Base-by-base conservation (phyloP, 768 basidiomycete genomes). In the Lyophyllum semitale region DNA sequence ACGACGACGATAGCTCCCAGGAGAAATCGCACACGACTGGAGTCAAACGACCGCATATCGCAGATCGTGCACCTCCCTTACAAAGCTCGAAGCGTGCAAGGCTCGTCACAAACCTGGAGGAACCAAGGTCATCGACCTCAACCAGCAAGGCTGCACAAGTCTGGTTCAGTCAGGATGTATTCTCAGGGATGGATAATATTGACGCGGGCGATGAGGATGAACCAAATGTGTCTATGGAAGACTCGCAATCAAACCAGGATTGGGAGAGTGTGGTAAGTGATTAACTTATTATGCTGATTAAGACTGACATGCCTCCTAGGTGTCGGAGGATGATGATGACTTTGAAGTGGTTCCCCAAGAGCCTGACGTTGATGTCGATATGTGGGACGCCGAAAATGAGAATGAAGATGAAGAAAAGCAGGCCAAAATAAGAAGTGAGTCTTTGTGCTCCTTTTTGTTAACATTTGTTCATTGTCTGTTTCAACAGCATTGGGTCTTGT, bases 121-220 rank as follows among this genome's bases (percentile, higher is more conserved):
- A 67, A 32, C 71, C 76, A 0, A 66, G 71, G 56, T 51, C 62
- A 17, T 58, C 68, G 18, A 62, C 66, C 1, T 66, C 72, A 13
- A 64, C 66, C 12, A 84, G 80, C 61, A 80, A 80, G 43, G 79
- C 86, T 42, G 83, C 94, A 2, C 82, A 88, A 62, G 68, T 98
- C n/a, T 99, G 97, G 97, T 99, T 98, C 73, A 88, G 90, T 60
- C 96, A 97, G 71, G 89, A 90, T 48, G 71, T 97, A 41, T 99
- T 99, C 77, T 80, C 84, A 47, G 88, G 82, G 22, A 69, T 83
- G 7, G 84, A 81, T 40, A 80, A 68, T 9, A 74, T 77, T 38
- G 71, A 74, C 13, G 63, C 62, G 29, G 65, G 60, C 18, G 75
- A 72, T 29, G 67, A n/a, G n/a, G n/a, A 51, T 4, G 43, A 51